A percentile compares a stretch with the other conserved stretches of the same genome.
Evolutionary conservation across 2,329 filamentous ascomycete species (phyloP).

Genomic region (Verticillium tricorpus): DNA sequence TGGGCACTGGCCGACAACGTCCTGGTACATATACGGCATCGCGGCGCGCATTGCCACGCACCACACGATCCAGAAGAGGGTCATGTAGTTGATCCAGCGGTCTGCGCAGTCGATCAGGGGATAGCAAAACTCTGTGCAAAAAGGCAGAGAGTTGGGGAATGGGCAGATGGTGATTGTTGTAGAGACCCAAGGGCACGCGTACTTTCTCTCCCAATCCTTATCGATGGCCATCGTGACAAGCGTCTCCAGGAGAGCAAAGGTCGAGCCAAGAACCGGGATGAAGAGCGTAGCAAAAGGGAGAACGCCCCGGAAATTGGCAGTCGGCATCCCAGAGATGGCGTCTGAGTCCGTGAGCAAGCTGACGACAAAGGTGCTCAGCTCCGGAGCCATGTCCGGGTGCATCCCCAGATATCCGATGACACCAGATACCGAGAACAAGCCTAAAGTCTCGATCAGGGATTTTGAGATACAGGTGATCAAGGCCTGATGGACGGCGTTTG

Average conservation of each 20-base stretch:
- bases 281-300: no score
- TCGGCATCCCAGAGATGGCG: constrained; percentile 50
- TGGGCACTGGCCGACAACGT: constrained; percentile 27
- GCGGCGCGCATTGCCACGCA: no score
- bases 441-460: constrained; percentile 45
- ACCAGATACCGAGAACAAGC: constrained; percentile 39
- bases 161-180: constrained; percentile 38
- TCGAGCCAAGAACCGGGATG: no score
- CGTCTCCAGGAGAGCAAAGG: no score
- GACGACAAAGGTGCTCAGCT: constrained; percentile 46
- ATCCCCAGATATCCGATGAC: constrained; percentile 39
- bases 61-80: no score
- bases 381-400: constrained; percentile 21
- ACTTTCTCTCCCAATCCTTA: constrained; percentile 30
- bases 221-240: constrained; percentile 38
- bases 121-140: constrained; percentile 51
- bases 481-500: constrained; percentile 47
- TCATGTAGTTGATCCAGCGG: constrained; percentile 44
- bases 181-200: constrained; percentile 35
- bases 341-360: constrained; percentile 50
- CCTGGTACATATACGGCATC: no score
- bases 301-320: constrained; percentile 35
- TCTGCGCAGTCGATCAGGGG: constrained; percentile 47
- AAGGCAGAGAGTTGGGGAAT: constrained; percentile 44
- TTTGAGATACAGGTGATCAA: constrained; percentile 49